phyloP scores from a whole-genome alignment of 176 grass and related monocot genomes.

The Zoysia japonica region DNA sequence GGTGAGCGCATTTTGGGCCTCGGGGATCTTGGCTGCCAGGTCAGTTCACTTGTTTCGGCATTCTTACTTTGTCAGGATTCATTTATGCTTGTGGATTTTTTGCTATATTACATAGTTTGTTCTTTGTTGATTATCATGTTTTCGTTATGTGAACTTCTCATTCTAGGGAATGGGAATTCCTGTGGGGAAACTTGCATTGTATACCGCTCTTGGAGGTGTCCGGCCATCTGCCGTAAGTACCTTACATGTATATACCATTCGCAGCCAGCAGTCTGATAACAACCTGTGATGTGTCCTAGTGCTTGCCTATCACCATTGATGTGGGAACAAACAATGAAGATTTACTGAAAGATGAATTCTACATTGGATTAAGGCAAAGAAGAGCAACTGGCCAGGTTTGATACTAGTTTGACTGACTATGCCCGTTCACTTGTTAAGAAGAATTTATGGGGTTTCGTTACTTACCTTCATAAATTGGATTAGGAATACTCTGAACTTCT shows the following conservation, averaged over 20 bases:
- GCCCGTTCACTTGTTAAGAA: conserved; percentile 7
- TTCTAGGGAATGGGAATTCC: conserved; percentile 92
- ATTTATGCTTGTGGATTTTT: neutral
- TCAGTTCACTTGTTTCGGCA: conserved; percentile 24
- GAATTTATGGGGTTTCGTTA: neutral
- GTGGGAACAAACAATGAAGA: conserved; percentile 92
- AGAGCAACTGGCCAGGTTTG: conserved; percentile 80
- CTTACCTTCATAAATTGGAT: conserved; percentile 29
- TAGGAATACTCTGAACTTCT: conserved; percentile 79
- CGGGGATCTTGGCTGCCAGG: conserved; percentile 96
- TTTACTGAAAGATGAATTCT: conserved; percentile 88
- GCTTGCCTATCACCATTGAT: conserved; percentile 89
- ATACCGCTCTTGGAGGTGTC: conserved; percentile 85
- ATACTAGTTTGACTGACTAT: neutral
- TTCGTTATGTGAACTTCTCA: conserved; percentile 4
- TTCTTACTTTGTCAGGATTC: neutral
- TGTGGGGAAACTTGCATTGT: conserved; percentile 85
- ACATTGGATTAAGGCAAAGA: conserved; percentile 75
- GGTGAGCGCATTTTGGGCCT: conserved; percentile 92
- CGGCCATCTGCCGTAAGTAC: conserved; percentile 70
- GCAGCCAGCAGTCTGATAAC: neutral
- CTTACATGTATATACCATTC: neutral
- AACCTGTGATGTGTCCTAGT: conserved; percentile 41
- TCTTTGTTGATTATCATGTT: conserved; percentile 20
- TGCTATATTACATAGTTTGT: neutral